Base-by-base conservation (phyloP, 2,329 filamentous ascomycete species). In the Diplodia intermedia region DNA sequence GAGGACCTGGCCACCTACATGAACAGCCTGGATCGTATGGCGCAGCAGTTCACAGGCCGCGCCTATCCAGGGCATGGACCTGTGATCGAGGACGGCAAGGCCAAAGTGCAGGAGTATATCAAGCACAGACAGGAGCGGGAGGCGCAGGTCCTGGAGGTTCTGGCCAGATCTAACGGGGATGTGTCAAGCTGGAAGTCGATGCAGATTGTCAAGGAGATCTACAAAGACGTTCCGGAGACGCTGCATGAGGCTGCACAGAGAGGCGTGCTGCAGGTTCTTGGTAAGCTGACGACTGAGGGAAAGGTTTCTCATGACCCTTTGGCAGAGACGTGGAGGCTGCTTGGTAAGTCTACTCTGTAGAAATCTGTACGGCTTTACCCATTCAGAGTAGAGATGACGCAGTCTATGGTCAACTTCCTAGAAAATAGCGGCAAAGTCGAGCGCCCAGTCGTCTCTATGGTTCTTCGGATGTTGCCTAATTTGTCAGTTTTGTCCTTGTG, bases 11-110 rank as follows among this genome's bases (percentile, higher is more conserved):
- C 81, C 1, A 80, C 82, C 0, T 97, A 96, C 76, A 82, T 96
- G 70, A 75, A 78, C 23, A 92, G 88, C 69, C 82, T 97, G 14
- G 83, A 88, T 49, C 84, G 84, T 71, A 95, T 97, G 92, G 82
- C 84, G 55, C 78, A 79, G 26, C 81, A 88, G 7, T 91, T 92
- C 72, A 79, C 78, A 0, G 90, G 91, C 1, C 83, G 87, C 57
- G 93, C 89, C 1, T 98, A 97, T 77, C 94, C 95, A 0, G 94
- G 92, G 4, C 95, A 99, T 75, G 95, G 95, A 0, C 86, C 89
- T 0, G 87, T 95, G 3, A 84, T 98, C 29, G 86, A 89, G 47
- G 86, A 95, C 70, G 92, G 91, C 0, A 86, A 84, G 29, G 82
- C 81, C 29, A 94, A 88, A 76, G 90, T 98, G 65, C 73, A 81